Evolutionary conservation across 345 rosid species (phyloP).

Genomic region (Aethionema arabicum): DNA sequence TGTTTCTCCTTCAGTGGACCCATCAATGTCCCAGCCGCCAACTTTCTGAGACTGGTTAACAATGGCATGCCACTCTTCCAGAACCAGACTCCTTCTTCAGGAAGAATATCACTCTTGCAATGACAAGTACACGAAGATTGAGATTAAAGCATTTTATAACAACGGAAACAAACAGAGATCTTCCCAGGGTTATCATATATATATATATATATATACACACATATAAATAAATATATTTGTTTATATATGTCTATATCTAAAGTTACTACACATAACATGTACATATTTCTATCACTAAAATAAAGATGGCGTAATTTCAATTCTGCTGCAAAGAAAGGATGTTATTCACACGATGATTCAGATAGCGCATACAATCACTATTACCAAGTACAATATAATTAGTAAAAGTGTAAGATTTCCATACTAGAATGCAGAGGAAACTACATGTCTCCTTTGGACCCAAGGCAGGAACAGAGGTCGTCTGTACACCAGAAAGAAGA

Average conservation of each 20-base stretch:
- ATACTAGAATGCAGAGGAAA: slow-evolving; percentile 86
- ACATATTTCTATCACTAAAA: slow-evolving; percentile 10
- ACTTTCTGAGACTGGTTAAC: slow-evolving; percentile 78
- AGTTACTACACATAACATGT: slow-evolving; percentile 19
- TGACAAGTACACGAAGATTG: slow-evolving; percentile 40
- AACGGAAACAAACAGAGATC: slow-evolving; percentile 18
- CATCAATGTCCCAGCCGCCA: slow-evolving; percentile 81
- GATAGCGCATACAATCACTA: slow-evolving; percentile 14
- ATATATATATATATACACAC: neutral
- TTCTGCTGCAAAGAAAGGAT: slow-evolving; percentile 20
- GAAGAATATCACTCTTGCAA: slow-evolving; percentile 83
- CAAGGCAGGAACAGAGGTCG: slow-evolving; percentile 63
- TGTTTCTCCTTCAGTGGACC: slow-evolving; percentile 83
- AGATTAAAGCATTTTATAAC: slow-evolving; percentile 27
- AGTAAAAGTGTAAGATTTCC: slow-evolving; percentile 31
- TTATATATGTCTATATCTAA: too few relatives aligned
- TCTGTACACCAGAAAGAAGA: slow-evolving; percentile 72
- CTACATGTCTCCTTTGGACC: slow-evolving; percentile 99
- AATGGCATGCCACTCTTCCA: slow-evolving; percentile 94
- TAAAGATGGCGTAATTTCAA: slow-evolving; percentile 7
- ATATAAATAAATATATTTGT: too few relatives aligned
- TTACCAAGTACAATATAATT: slow-evolving; percentile 23
- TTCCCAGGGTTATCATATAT: slow-evolving; percentile 9
- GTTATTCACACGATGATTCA: neutral
- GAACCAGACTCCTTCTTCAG: slow-evolving; percentile 88